Conservation (phyloP, 1,284 basidiomycete genomes). For the Athelia psychrophila region DNA sequence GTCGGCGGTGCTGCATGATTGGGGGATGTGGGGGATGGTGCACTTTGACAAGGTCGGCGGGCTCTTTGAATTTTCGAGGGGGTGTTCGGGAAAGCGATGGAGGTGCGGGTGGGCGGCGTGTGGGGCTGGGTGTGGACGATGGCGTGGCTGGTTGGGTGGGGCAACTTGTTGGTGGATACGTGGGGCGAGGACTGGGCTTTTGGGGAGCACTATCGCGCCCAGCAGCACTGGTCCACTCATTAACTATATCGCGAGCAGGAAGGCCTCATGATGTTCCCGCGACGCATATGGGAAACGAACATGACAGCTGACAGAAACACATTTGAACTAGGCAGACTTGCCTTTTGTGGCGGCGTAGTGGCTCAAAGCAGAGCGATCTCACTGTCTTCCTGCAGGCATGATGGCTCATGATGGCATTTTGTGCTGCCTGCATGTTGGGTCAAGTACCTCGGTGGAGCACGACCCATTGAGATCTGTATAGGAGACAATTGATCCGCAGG, state of each 20-base stretch:
- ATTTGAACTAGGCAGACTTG: no score
- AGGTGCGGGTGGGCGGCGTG: constrained; percentile 40
- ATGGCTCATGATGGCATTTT: no score
- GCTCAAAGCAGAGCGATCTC: no score
- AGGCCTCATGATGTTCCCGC: constrained; percentile 6
- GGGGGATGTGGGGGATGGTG: constrained; percentile 57
- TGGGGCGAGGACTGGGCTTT: constrained; percentile 49
- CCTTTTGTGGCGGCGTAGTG: no score
- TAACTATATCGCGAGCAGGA: constrained; percentile 9
- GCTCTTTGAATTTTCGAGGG: constrained; percentile 58
- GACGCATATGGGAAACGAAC: no score
- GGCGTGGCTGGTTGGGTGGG: constrained; percentile 44
- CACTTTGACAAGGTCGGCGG: constrained; percentile 38
- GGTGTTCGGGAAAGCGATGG: constrained; percentile 37
- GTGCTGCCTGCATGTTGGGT: no score
- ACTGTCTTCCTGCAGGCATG: no score
- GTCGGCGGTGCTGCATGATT: constrained; percentile 55
- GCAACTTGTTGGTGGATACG: constrained; percentile 44
- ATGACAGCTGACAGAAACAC: no score
- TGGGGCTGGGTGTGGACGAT: constrained; percentile 49
- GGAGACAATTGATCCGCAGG: no score
- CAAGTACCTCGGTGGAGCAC: no score
- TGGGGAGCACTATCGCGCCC: constrained; percentile 30
- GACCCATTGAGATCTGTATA: no score
- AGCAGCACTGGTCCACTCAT: no score